phyloP scores from a whole-genome alignment of 805 yeast species.

The Cyberlindnera galapagoensis region DNA sequence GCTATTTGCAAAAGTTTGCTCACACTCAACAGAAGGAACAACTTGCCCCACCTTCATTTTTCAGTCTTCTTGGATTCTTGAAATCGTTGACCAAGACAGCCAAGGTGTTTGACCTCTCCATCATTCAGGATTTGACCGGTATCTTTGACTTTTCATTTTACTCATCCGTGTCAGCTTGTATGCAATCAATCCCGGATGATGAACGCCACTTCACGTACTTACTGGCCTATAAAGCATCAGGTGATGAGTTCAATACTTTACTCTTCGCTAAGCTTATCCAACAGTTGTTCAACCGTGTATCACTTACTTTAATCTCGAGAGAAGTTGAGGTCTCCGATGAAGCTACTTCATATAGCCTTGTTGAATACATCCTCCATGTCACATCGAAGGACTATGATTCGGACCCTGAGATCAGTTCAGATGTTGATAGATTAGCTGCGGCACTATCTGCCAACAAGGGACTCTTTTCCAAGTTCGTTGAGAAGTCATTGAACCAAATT shows the following conservation, averaged over 20 bases:
- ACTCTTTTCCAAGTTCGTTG: slow-evolving; percentile 12
- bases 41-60: slow-evolving; percentile 20
- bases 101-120: slow-evolving; percentile 16
- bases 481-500: slow-evolving; percentile 19
- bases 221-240: slow-evolving; percentile 29
- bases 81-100: slow-evolving; percentile 24
- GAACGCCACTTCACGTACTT: slow-evolving; percentile 25
- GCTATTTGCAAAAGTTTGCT: slow-evolving; percentile 21
- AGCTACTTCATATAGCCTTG: not conserved
- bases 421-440: slow-evolving; percentile 16
- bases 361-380: slow-evolving; percentile 7
- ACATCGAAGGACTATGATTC: slow-evolving; percentile 19
- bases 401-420: slow-evolving; percentile 18
- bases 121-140: slow-evolving; percentile 21
- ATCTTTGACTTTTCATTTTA: slow-evolving; percentile 14
- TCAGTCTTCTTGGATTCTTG: slow-evolving; percentile 33
- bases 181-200: slow-evolving; percentile 28
- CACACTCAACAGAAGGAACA: slow-evolving; percentile 11
- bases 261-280: slow-evolving; percentile 26
- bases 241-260: slow-evolving; percentile 30
- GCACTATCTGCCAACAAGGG: slow-evolving; percentile 11
- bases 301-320: slow-evolving; percentile 6
- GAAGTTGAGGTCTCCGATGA: not conserved
- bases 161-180: slow-evolving; percentile 20
- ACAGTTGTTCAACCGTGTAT: slow-evolving; percentile 12